These are phyloP conservation scores for Lactarius tabidus DNA, from an alignment of 768 basidiomycete genomes.

Conservation along the genomic window DNA sequence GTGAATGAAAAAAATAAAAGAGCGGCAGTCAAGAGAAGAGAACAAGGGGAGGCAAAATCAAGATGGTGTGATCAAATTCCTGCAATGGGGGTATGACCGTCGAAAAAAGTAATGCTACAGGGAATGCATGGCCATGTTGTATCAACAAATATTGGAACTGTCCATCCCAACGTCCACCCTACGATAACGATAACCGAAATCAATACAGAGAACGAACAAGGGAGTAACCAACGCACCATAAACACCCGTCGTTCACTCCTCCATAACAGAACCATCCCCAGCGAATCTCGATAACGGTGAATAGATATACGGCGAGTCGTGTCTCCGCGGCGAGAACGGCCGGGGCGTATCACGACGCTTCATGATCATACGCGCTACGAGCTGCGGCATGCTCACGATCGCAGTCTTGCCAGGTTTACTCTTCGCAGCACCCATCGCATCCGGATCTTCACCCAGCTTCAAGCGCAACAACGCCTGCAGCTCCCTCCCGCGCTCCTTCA, in stretches of 20 bases:
- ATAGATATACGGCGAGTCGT: constrained; percentile 28
- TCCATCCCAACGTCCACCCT: constrained; percentile 12
- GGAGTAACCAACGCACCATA: constrained; percentile 5
- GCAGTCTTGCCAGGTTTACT: constrained; percentile 16
- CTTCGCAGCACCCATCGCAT: constrained; percentile 22
- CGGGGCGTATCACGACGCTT: constrained; percentile 39
- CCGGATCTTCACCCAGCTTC: constrained; percentile 40
- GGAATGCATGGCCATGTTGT: constrained; percentile 25
- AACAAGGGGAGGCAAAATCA: constrained; percentile 4
- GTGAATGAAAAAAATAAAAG: constrained; percentile 7
- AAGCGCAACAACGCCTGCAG: constrained; percentile 52
- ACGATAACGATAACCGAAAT: background rate
- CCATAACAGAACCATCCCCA: constrained; percentile 12
- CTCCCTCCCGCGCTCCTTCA: constrained; percentile 54
- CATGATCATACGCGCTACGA: constrained; percentile 47
- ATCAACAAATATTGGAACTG: constrained; percentile 18
- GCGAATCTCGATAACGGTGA: constrained; percentile 32
- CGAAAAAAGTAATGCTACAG: constrained; percentile 26
- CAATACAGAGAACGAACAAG: background rate
- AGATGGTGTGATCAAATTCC: constrained; percentile 14
- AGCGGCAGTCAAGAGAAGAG: background rate
- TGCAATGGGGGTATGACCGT: constrained; percentile 24
- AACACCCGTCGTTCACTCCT: background rate
- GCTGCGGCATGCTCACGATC: constrained; percentile 36
- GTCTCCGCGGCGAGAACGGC: constrained; percentile 38